These are phyloP conservation scores for Pleurotus giganteus DNA, from an alignment of 768 basidiomycete species.

Conservation along the genomic window DNA sequence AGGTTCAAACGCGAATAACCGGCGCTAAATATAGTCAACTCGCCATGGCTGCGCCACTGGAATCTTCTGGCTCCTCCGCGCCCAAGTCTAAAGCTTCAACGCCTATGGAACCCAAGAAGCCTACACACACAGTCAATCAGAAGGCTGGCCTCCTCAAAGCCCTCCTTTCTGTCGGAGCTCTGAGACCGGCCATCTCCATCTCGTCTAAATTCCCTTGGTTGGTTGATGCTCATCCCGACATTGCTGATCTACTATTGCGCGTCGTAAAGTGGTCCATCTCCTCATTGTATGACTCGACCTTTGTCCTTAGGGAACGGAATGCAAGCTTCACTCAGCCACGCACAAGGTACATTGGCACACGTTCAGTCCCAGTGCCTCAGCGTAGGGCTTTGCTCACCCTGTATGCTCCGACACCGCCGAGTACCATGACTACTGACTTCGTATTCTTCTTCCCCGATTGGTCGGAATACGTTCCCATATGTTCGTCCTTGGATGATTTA, in stretches of 20 bases:
- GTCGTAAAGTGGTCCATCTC: conserved; percentile 67
- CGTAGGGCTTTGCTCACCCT: conserved; percentile 71
- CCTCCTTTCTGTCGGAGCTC: conserved; percentile 82
- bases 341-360: conserved; percentile 59
- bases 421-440: conserved; percentile 72
- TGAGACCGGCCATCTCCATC: conserved; percentile 75
- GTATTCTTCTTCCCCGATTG: conserved; percentile 92
- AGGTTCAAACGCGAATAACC: conserved; percentile 61
- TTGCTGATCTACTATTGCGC: conserved; percentile 86
- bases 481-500: conserved; percentile 64
- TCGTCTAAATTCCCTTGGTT: conserved; percentile 85
- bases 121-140: conserved; percentile 54
- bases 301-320: conserved; percentile 58
- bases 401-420: conserved; percentile 78
- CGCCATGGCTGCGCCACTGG: conserved; percentile 83
- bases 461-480: conserved; percentile 67
- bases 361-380: conserved; percentile 47
- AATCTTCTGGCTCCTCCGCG: conserved; percentile 43
- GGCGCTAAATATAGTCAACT: conserved; percentile 73
- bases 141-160: conserved; percentile 76
- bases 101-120: conserved; percentile 41
- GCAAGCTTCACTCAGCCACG: conserved; percentile 63
- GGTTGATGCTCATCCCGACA: conserved; percentile 73
- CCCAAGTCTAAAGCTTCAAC: conserved; percentile 34
- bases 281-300: conserved; percentile 56